Base-by-base conservation (phyloP, 176 grass and related monocot species). In the Aegilops umbellulata region DNA sequence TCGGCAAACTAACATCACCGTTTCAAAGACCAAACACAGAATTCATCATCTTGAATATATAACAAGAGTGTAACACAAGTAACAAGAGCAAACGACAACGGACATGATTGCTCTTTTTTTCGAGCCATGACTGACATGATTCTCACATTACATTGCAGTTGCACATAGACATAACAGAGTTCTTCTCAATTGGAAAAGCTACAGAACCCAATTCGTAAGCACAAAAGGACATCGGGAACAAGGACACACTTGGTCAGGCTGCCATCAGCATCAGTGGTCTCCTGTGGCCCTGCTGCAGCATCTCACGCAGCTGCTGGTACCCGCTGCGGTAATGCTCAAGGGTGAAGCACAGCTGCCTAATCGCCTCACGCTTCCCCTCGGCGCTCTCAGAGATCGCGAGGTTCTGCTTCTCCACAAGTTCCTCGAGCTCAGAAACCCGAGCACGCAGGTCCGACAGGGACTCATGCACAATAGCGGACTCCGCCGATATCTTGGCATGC, bases 291-390 rank as follows among this genome's bases (percentile, higher is more conserved):
- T 90, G 91, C 60, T 90, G 91, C 68, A 98, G 74, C 74, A 95
- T 65, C 65, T 94, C 85, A 53, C 88, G 38, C 64, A 98, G 90
- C 81, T 96, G 58, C 78, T 88, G 83, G 83, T 98, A 96, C 6
- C 85, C 88, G 11, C 90, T 91, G 11, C 94, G 88, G 76, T 96
- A 96, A 87, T 99, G 94, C 46, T 99, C 97, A 64, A 96, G 80
- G 24, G 97, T 92, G 84, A 96, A 92, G 90, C 97, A 96, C 16
- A 96, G 85, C 69, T 99, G 97, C 69, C 97, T 96, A 65, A 96
- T 99, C 3, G 92, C 97, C 82, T 96, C 97, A 5, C 97, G 85
- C 84, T 99, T 96, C n/a, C 82, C 88, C 86, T 98, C 97, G 0
- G 93, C 92, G 29, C 89, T 87, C 80, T 99, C 92, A 10, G 60